Base-by-base conservation (phyloP, 2,329 filamentous ascomycete species). In the Colletotrichum noveboracense region DNA sequence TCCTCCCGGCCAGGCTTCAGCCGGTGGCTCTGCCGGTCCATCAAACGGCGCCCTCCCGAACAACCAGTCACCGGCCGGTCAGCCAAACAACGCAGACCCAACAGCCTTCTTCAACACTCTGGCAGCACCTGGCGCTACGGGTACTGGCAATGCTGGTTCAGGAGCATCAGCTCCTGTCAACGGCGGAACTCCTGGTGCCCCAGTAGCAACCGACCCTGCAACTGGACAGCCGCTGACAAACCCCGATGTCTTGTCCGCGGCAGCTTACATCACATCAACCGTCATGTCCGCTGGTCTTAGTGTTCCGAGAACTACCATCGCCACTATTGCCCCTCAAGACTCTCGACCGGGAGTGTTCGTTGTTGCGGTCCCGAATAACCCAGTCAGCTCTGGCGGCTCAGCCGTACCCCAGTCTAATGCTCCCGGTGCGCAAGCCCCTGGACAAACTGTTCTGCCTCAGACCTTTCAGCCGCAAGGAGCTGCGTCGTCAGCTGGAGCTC, bases 341-440 rank as follows among this genome's bases (percentile, higher is more conserved):
- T 30, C 26, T 5, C 30, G 28, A 14, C 58, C 58, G 1, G 58
- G 58, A 13, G 58, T 61, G 7, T 61, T 61, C 18, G 18, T 61
- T 3, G 58, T 61, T 18, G 58, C 58, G n/a, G 58, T 61, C 18
- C 58, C 58, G 6, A 61, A 61, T 61, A 61, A 5, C 58, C 58
- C 12, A 1, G 28, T 30, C 5, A 32, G 12, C 1, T 21, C 58
- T 5, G n/a, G 58, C 5, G 58, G 58, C 1, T 21, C 58, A 28
- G 55, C 5, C 0, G n/a, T 14, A 9, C 26, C 58, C 5, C 18
- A 48, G 43, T 48, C 58, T 0, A 61, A 32, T 7, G 30, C 16
- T 3, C 28, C 58, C 2, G 58, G 58, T 32, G 38, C 3, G 1
- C 38, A 43, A 43, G 38, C 3, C 1, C 38, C 38, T 2, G 43